Evolutionary conservation across 179 eudicot species (phyloP).

Genomic region (Corrigiola litoralis): DNA sequence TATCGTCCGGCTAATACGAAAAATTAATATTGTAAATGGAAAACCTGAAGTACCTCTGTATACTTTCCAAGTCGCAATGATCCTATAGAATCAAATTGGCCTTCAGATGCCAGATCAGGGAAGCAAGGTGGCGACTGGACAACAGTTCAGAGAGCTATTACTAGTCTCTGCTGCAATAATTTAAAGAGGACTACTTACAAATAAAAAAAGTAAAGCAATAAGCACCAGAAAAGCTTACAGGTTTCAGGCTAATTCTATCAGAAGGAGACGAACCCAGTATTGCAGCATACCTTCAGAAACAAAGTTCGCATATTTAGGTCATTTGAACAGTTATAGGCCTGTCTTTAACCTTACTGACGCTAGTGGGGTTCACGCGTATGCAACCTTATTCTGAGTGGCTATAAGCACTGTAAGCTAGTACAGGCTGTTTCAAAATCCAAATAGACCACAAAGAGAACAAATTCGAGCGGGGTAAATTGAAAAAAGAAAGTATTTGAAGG

Average conservation of each 20-base stretch:
- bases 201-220: background rate
- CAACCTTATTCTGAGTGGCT: too few species aligned
- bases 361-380: too few species aligned
- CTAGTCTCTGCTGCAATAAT: background rate
- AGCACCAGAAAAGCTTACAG: conserved; percentile 44
- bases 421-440: too few species aligned
- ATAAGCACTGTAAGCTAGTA: too few species aligned
- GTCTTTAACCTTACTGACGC: background rate
- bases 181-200: background rate
- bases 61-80: conserved; percentile 77
- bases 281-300: conserved; percentile 76
- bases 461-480: too few species aligned
- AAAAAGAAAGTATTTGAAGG: too few species aligned
- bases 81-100: conserved; percentile 35
- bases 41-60: conserved; percentile 52
- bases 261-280: conserved; percentile 85
- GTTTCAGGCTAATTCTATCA: conserved; percentile 63
- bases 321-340: conserved; percentile 4
- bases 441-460: too few species aligned
- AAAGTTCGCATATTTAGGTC: conserved; percentile 5
- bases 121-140: conserved; percentile 77
- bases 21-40: background rate
- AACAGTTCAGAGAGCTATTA: conserved; percentile 8
- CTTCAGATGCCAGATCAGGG: conserved; percentile 60
- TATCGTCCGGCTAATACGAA: background rate